These are phyloP conservation scores for Endocalyx cinctus DNA, from an alignment of 2,329 filamentous ascomycete species.

Conservation along the genomic window DNA sequence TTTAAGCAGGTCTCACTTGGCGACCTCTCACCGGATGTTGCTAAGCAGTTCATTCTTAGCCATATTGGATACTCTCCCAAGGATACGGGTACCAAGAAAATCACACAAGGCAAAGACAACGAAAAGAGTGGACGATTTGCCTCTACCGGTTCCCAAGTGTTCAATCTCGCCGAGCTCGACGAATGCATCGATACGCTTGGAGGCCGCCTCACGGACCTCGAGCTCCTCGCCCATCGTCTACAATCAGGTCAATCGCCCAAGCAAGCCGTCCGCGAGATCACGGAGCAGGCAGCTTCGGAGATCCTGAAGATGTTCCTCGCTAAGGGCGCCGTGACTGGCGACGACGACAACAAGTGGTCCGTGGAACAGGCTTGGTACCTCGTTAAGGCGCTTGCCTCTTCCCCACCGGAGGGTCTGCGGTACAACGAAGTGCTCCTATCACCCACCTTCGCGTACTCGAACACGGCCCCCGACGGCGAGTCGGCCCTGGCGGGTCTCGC, in stretches of 20 bases:
- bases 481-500: slow-evolving; percentile 73
- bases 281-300: slow-evolving; percentile 82
- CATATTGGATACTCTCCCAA: slow-evolving; percentile 50
- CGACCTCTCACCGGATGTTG: slow-evolving; percentile 80
- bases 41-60: slow-evolving; percentile 83
- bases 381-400: slow-evolving; percentile 69
- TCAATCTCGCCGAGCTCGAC: slow-evolving; percentile 67
- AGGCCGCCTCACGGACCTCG: slow-evolving; percentile 90
- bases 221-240: slow-evolving; percentile 86
- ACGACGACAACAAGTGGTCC: slow-evolving; percentile 60
- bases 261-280: slow-evolving; percentile 80
- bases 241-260: slow-evolving; percentile 79
- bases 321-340: slow-evolving; percentile 42
- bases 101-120: slow-evolving; percentile 22
- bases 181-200: slow-evolving; percentile 77
- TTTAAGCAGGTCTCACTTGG: slow-evolving; percentile 83
- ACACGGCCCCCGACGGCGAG: slow-evolving; percentile 59
- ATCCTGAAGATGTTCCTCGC: slow-evolving; percentile 91
- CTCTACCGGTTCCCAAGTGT: too few relatives aligned
- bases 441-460: slow-evolving; percentile 64
- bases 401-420: slow-evolving; percentile 55
- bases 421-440: slow-evolving; percentile 84
- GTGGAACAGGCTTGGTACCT: slow-evolving; percentile 86
- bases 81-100: slow-evolving; percentile 17
- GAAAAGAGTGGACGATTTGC: too few relatives aligned